Percentiles rank a stretch among this genome's conserved stretches.
Evolutionary conservation across 331 rosid species (phyloP).

Genomic region (Malus hybrid): DNA sequence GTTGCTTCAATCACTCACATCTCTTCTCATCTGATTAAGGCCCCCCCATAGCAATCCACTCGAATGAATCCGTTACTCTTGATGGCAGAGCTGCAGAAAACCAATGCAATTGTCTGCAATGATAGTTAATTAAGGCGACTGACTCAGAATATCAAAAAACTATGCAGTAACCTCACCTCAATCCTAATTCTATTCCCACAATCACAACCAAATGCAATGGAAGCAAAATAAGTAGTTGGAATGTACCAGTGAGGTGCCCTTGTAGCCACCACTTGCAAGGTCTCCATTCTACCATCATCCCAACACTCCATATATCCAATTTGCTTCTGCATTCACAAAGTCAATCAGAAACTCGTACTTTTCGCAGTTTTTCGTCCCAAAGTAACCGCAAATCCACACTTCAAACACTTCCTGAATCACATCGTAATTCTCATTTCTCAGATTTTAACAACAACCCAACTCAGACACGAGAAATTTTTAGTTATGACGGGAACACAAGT

Average conservation of each 20-base stretch:
- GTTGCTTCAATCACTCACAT: constrained; percentile 41
- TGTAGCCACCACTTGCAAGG: constrained; percentile 95
- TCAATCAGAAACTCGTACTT: neutral
- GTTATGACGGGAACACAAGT: too few relatives aligned
- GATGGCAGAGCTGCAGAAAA: constrained; percentile 82
- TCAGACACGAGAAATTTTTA: neutral
- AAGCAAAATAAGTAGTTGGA: neutral
- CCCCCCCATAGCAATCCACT: constrained; percentile 97
- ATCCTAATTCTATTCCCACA: neutral
- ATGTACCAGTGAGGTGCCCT: constrained; percentile 52
- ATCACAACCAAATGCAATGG: neutral
- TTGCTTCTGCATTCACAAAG: constrained; percentile 37
- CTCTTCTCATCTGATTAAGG: constrained; percentile 96
- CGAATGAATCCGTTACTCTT: constrained; percentile 71
- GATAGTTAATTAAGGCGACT: constrained; percentile 49
- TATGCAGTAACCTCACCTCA: neutral
- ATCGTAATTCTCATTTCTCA: neutral
- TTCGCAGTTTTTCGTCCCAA: neutral
- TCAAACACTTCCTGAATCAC: neutral
- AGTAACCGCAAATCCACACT: neutral
- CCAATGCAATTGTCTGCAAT: constrained; percentile 81
- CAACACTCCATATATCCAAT: constrained; percentile 69
- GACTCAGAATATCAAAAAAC: constrained; percentile 45
- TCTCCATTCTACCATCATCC: constrained; percentile 70
- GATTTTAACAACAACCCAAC: neutral